Conservation (phyloP, 2,329 filamentous ascomycete species). For the Aspergillus carbonarius region DNA sequence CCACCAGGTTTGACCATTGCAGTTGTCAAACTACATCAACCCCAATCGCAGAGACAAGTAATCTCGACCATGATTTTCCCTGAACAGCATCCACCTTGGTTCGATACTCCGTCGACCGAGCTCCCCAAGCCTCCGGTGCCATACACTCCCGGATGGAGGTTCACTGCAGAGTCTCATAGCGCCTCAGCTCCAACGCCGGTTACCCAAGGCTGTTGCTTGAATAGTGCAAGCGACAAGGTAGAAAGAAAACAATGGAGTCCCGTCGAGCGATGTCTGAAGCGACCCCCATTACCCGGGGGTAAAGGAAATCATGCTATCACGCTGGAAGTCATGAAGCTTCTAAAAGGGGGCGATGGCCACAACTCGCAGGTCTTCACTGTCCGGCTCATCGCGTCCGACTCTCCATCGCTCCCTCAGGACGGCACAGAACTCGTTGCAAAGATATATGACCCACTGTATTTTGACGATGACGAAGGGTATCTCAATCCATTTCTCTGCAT, state of each 20-base stretch:
- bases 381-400: constrained; percentile 8
- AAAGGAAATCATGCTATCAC: constrained; percentile 12
- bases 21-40: not conserved
- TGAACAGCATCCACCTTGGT: not conserved
- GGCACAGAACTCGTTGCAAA: constrained; percentile 21
- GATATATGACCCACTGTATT: constrained; percentile 26
- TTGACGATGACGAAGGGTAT: constrained; percentile 20
- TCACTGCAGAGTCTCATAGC: constrained; percentile 17
- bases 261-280: constrained; percentile 19
- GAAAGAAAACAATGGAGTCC: constrained; percentile 17
- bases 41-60: not conserved
- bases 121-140: constrained; percentile 18
- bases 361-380: constrained; percentile 23
- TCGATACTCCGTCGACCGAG: constrained; percentile 10
- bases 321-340: constrained; percentile 16
- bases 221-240: constrained; percentile 6
- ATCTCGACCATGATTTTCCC: not conserved
- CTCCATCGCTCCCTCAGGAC: constrained; percentile 4
- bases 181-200: constrained; percentile 18
- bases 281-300: constrained; percentile 18
- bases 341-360: constrained; percentile 19
- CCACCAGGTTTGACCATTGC: not conserved
- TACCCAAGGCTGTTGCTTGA: constrained; percentile 10
- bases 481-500: constrained; percentile 24
- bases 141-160: constrained; percentile 20